These are phyloP conservation scores for Oropetium thomaeum DNA, from an alignment of 176 grass and related monocot genomes.

Conservation along the genomic window DNA sequence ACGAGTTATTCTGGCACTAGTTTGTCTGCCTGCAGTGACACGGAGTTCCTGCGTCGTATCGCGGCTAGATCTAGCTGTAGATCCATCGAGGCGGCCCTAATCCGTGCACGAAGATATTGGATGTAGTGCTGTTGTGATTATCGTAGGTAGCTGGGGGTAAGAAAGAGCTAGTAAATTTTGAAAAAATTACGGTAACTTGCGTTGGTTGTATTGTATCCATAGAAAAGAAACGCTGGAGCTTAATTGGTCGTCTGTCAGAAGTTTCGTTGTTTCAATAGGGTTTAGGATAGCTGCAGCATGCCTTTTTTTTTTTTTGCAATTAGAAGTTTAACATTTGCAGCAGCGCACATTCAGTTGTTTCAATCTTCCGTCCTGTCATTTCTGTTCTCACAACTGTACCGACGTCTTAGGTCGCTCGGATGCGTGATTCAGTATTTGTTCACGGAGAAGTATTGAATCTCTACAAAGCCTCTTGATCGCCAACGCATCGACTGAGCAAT, in stretches of 20 bases:
- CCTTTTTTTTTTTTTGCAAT: no score
- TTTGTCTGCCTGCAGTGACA: not conserved
- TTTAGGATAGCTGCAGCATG: no score
- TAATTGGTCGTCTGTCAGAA: no score
- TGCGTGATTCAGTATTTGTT: not conserved
- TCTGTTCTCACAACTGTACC: no score
- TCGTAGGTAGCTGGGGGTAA: not conserved
- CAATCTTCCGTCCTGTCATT: no score
- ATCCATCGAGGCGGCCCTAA: not conserved
- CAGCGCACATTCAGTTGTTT: no score
- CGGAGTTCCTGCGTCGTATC: not conserved
- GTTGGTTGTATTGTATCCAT: not conserved
- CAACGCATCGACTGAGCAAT: not conserved
- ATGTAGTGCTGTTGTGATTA: not conserved
- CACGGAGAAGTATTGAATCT: not conserved
- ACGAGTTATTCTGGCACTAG: not conserved
- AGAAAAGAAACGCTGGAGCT: no score
- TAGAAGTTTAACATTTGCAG: no score
- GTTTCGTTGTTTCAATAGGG: no score
- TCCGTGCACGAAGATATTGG: not conserved
- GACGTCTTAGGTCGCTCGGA: not conserved
- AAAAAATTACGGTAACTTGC: no score
- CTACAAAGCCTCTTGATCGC: not conserved
- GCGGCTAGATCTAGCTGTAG: not conserved
- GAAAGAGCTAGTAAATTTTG: not conserved